Percentiles rank a stretch among this genome's conserved stretches.
Conservation (phyloP, 257 asterid species). For the Striga asiatica region DNA sequence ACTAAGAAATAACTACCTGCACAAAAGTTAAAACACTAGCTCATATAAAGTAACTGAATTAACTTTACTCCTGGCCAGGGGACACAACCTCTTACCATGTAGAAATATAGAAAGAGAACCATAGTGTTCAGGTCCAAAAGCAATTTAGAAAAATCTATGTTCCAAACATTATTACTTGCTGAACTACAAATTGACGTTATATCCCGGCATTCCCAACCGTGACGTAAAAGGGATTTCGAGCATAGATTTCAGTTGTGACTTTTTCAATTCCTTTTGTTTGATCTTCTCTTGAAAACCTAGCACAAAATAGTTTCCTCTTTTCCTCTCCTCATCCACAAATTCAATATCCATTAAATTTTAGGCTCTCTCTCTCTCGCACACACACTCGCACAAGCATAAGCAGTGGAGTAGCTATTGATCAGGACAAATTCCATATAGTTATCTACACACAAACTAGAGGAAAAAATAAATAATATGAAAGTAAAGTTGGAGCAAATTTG, state of each 20-base stretch:
- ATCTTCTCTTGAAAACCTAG: not conserved
- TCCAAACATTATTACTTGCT: too few relatives aligned
- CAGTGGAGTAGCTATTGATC: not conserved
- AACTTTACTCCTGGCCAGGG: not conserved
- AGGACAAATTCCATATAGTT: not conserved
- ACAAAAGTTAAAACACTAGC: conserved; percentile 8
- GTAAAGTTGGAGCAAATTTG: not conserved
- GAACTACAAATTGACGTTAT: too few relatives aligned
- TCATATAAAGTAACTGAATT: not conserved
- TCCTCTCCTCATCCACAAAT: not conserved
- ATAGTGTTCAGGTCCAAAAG: not conserved
- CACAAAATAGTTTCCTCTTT: not conserved
- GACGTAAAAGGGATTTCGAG: too few relatives aligned
- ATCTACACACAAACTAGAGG: not conserved
- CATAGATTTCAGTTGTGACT: too few relatives aligned
- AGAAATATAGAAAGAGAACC: not conserved
- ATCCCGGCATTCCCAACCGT: too few relatives aligned
- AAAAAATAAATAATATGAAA: too few relatives aligned
- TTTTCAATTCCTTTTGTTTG: not conserved
- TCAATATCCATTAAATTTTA: not conserved
- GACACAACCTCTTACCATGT: not conserved
- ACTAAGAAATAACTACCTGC: conserved; percentile 60
- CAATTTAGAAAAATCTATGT: not conserved
- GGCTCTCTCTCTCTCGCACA: not conserved
- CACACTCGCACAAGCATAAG: not conserved